Conservation (phyloP, 2,329 filamentous ascomycete genomes). For the Alternaria sp. region DNA sequence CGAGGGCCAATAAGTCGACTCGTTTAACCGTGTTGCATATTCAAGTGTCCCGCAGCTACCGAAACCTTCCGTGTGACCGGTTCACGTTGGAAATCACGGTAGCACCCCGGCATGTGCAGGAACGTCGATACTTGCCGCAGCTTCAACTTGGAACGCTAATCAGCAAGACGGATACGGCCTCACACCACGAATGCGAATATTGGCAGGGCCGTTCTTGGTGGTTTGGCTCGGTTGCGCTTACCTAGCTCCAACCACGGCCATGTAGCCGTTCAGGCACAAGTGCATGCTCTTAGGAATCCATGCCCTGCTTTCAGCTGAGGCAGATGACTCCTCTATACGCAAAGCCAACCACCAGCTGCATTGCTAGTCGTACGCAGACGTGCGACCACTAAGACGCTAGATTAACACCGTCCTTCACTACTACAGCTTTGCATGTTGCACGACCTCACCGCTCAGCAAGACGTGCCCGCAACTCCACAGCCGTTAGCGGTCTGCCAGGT, state of each 20-base stretch:
- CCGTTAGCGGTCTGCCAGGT: conserved; percentile 9
- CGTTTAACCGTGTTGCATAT: conserved; percentile 9
- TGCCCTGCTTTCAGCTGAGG: conserved; percentile 3
- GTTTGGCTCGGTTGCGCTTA: conserved; percentile 12
- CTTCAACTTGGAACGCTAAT: conserved; percentile 5
- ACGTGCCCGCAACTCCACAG: conserved; percentile 1
- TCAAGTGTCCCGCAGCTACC: conserved; percentile 20
- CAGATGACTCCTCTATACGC: conserved; percentile 21
- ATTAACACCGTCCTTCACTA: not conserved
- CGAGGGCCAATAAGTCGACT: conserved; percentile 13
- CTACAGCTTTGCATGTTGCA: conserved; percentile 9
- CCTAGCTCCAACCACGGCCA: conserved; percentile 6
- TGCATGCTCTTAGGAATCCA: conserved; percentile 8
- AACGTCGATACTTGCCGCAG: conserved; percentile 9
- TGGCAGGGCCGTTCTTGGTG: conserved; percentile 11
- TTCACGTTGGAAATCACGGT: conserved; percentile 12
- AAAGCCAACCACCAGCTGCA: conserved; percentile 10
- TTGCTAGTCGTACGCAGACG: conserved; percentile 1
- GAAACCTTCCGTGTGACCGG: conserved; percentile 28
- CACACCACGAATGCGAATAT: conserved; percentile 19
- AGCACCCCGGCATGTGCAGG: conserved; percentile 14
- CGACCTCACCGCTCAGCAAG: conserved; percentile 22
- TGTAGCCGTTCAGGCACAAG: conserved; percentile 7
- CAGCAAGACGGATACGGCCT: conserved; percentile 5
- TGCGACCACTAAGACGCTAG: conserved; percentile 8